These are phyloP conservation scores for Clitoria ternatea DNA, from an alignment of 306 rosid genomes.

Conservation along the genomic window DNA sequence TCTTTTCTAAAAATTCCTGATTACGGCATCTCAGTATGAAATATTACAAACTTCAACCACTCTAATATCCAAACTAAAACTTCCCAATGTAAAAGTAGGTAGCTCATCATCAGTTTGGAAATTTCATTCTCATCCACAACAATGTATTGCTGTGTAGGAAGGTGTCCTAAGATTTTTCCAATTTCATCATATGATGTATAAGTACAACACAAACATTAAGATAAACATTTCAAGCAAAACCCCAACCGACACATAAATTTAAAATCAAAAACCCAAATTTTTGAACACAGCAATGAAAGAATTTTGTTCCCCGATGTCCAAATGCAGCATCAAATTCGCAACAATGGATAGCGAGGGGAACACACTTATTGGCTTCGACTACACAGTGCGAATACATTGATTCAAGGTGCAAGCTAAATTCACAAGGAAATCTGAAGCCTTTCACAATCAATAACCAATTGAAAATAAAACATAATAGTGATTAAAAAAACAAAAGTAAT, in stretches of 20 bases:
- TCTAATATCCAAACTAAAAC: too few relatives aligned
- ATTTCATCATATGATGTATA: slow-evolving; percentile 39
- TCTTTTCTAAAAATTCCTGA: too few relatives aligned
- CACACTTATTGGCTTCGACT: slow-evolving; percentile 41
- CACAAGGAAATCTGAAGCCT: slow-evolving; percentile 28
- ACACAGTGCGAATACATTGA: too few relatives aligned
- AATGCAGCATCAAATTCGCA: slow-evolving; percentile 28
- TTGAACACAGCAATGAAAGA: not conserved
- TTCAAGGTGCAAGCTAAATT: slow-evolving; percentile 21
- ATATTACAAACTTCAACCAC: too few relatives aligned
- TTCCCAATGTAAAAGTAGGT: too few relatives aligned
- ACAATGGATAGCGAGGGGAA: slow-evolving; percentile 81
- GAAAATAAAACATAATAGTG: not conserved
- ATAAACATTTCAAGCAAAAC: too few relatives aligned
- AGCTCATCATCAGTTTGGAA: slow-evolving; percentile 33
- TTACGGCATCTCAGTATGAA: too few relatives aligned
- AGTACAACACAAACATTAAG: too few relatives aligned
- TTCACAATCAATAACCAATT: not conserved
- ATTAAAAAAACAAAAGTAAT: too few relatives aligned
- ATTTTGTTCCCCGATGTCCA: slow-evolving; percentile 82
- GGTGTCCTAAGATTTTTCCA: slow-evolving; percentile 61
- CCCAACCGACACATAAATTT: not conserved
- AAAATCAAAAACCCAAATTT: not conserved
- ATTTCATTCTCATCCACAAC: slow-evolving; percentile 45
- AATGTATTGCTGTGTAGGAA: slow-evolving; percentile 36